Base-by-base conservation (phyloP, 73 alveolate genomes). In the Symbiodinium natans region DNA sequence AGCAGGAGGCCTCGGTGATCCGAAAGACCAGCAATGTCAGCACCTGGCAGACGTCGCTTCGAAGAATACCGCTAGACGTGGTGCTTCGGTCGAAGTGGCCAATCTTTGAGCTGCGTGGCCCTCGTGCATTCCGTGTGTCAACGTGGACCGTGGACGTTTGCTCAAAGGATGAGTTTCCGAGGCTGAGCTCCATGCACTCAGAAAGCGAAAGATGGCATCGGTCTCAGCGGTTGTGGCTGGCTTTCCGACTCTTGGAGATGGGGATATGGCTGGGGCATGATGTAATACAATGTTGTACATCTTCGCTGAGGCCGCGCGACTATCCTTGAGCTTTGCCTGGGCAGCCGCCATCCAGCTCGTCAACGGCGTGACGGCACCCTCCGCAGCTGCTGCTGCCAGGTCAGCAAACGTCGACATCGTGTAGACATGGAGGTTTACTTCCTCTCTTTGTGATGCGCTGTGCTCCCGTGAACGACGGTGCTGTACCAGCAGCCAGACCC, bases 151-250 rank as follows among this genome's bases (percentile, higher is more conserved):
- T 48, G 63, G 17, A 17, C 17, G 63, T 48, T 48, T 48, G 63
- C 63, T 48, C 63, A 48, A 48, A 48, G 33, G 33, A 3, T 23
- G 80, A 25, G 80, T 13, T 48, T 43, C 43, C 25, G 34, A 90
- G 97, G 97, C 80, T 90, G 89, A 90, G 97, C 48, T 90, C 97
- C 17, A 68, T 90, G 97, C 97, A 90, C 77, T 36, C 97, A 21
- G 52, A 83, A 89, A 90, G 89, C n/a, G 88, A 90, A 40, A 90
- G 59, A 27, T 90, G 97, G 97, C 88, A 3, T n/a, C 48, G 17
- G 39, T 48, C 97, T 36, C 48, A 88, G 84, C 21, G 46, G 1
- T 27, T 8, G 25, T n/a, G 15, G n/a, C n/a, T n/a, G n/a, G n/a
- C n/a, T n/a, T n/a, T n/a, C n/a, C n/a, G n/a, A n/a, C n/a, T n/a